phyloP scores from a whole-genome alignment of 2,329 filamentous ascomycete species.

The Monilinia laxa region DNA sequence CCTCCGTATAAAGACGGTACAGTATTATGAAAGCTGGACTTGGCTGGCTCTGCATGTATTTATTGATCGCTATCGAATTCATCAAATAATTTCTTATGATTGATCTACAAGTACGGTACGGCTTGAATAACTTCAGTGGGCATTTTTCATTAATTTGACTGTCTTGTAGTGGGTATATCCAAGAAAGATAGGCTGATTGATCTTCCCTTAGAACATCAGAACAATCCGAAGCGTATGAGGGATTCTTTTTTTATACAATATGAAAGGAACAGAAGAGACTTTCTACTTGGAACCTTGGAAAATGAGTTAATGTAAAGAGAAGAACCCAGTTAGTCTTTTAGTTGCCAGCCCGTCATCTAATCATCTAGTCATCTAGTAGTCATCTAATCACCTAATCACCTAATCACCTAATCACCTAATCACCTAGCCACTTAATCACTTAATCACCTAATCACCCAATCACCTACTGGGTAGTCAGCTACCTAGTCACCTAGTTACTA shows the following conservation, averaged over 20 bases:
- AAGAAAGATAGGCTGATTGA: conserved; percentile 21
- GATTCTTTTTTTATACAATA: not conserved
- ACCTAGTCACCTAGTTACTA: not conserved
- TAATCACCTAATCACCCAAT: too few species aligned
- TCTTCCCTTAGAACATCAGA: conserved; percentile 15
- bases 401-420: too few species aligned
- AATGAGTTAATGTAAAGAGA: conserved; percentile 14
- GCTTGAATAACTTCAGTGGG: conserved; percentile 10
- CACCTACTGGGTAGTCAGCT: too few species aligned
- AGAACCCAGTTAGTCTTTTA: too few species aligned
- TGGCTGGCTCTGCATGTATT: conserved; percentile 3
- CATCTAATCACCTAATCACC: too few species aligned
- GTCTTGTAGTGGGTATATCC: not conserved
- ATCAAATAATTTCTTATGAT: conserved; percentile 10
- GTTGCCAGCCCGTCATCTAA: too few species aligned
- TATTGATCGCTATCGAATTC: conserved; percentile 17
- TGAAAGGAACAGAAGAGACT: not conserved
- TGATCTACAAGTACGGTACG: conserved; percentile 13
- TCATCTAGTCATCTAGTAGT: too few species aligned
- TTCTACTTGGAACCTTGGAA: conserved; percentile 9
- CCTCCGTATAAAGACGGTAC: not conserved
- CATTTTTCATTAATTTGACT: conserved; percentile 1
- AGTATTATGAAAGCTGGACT: not conserved
- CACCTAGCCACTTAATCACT: too few species aligned
- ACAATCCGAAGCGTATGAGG: conserved; percentile 14